Percentiles rank a stretch among this genome's conserved stretches.
Evolutionary conservation across 1,139 yeast species (phyloP).

Genomic region (Suhomyces maxii): DNA sequence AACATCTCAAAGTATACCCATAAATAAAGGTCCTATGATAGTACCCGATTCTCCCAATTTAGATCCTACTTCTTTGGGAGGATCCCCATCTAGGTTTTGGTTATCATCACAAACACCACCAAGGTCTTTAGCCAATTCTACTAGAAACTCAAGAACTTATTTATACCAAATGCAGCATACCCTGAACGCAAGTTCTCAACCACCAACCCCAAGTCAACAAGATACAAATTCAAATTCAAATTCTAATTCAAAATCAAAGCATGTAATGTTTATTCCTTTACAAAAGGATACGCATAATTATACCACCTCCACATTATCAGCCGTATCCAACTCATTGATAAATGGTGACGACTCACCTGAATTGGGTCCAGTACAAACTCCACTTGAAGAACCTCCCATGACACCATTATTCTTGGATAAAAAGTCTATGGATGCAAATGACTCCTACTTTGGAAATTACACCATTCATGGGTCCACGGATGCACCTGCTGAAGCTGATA

Average conservation of each 20-base stretch:
- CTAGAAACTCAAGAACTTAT: conserved; percentile 19
- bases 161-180: conserved; percentile 16
- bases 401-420: conserved; percentile 41
- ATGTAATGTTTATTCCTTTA: conserved; percentile 8
- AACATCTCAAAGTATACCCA: conserved; percentile 31
- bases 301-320: conserved; percentile 8
- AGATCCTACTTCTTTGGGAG: conserved; percentile 53
- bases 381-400: conserved; percentile 48
- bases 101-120: conserved; percentile 56
- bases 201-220: conserved; percentile 1
- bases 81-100: conserved; percentile 58
- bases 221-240: not conserved
- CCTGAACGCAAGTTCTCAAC: conserved; percentile 3
- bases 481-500: conserved; percentile 1
- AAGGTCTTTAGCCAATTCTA: conserved; percentile 26
- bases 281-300: conserved; percentile 11
- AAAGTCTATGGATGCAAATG: conserved; percentile 6
- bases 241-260: conserved; percentile 2
- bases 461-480: not conserved
- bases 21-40: conserved; percentile 15
- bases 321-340: conserved; percentile 10
- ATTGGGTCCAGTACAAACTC: conserved; percentile 46
- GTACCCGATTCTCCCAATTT: conserved; percentile 55
- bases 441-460: conserved; percentile 17
- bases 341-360: conserved; percentile 37